Base-by-base conservation (phyloP, 192 early-diverging fungal species). In the Cladochytrium replicatum region DNA sequence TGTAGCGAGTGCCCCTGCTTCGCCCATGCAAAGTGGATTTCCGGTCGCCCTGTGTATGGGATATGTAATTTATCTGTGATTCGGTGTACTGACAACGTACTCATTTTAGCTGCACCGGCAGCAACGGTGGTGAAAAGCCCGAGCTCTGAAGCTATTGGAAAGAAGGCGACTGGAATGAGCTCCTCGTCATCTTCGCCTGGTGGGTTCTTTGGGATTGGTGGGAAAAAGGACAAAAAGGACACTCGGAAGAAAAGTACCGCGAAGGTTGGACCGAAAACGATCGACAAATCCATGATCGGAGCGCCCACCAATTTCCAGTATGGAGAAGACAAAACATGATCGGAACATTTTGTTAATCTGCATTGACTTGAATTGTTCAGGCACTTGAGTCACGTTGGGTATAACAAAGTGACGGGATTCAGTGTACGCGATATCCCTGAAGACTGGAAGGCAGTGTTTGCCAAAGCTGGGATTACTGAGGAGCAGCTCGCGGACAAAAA, bases 381-480 rank as follows among this genome's bases (percentile, higher is more conserved):
- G 40, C 70, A 72, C 39, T 43, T 71, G 5, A 64, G 38, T 27
- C 66, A 72, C 39, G 74, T 77, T 28, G 74, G 74, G 11, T 77
- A 66, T 54, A 64, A 62, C 45, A 46, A 48, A n/a, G 41, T 60
- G 11, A 57, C 54, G 0, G 74, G 74, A 4, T 77, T 77, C 46
- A 70, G 50, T 29, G 64, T 58, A 55, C 15, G 45, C 41, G 70
- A 73, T 45, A 72, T 77, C 46, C 74, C 74, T 5, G 37, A 62
- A 49, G 73, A 72, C 39, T 75, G 74, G 74, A 70, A 73, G 43
- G 54, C 54, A 8, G 66, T 77, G 31, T 77, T 77, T 42, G 52
- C 51, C 1, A 77, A 73, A 34, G 74, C 74, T 9, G 74, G 74
- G 34, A 77, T 77, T 37, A 77, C 67, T 4, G 66, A 71, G 59